phyloP scores from a whole-genome alignment of 1,284 basidiomycete species.

The Pseudomicrostroma phylloplanum region DNA sequence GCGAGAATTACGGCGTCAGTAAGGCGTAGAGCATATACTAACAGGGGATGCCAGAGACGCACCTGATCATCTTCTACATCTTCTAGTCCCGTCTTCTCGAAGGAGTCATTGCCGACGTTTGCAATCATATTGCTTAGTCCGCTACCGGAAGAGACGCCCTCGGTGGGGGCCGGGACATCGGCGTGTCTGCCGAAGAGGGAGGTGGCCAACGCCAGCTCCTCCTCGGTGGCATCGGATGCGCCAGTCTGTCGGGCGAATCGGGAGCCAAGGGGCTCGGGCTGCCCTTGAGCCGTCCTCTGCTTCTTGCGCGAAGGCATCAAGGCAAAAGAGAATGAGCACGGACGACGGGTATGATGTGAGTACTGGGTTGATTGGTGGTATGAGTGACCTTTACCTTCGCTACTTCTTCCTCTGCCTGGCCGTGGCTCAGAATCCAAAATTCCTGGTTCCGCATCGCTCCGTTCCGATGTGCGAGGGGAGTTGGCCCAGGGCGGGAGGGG shows the following conservation, averaged over 20 bases:
- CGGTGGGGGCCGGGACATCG: not conserved
- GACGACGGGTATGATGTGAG: too few relatives aligned
- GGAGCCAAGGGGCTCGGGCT: not conserved
- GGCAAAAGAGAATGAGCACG: too few relatives aligned
- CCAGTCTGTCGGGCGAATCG: not conserved
- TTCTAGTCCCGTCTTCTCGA: not conserved
- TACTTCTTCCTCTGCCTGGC: too few relatives aligned
- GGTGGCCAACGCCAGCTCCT: not conserved
- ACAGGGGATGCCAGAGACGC: not conserved
- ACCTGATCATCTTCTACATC: conserved; percentile 3
- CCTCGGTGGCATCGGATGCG: not conserved
- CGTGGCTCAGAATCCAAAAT: too few relatives aligned
- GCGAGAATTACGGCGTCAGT: not conserved
- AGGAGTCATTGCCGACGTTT: not conserved
- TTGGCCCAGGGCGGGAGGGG: too few relatives aligned
- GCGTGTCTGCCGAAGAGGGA: conserved; percentile 1
- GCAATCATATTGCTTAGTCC: not conserved
- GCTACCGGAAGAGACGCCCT: not conserved
- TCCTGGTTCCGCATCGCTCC: too few relatives aligned
- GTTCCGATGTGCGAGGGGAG: too few relatives aligned
- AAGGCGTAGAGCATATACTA: not conserved
- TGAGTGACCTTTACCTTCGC: too few relatives aligned
- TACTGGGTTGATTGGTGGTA: too few relatives aligned
- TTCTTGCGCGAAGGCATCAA: not conserved
- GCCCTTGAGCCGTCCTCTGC: not conserved